Conservation (phyloP, 1,284 basidiomycete genomes). For the Trichosporon faecale region DNA sequence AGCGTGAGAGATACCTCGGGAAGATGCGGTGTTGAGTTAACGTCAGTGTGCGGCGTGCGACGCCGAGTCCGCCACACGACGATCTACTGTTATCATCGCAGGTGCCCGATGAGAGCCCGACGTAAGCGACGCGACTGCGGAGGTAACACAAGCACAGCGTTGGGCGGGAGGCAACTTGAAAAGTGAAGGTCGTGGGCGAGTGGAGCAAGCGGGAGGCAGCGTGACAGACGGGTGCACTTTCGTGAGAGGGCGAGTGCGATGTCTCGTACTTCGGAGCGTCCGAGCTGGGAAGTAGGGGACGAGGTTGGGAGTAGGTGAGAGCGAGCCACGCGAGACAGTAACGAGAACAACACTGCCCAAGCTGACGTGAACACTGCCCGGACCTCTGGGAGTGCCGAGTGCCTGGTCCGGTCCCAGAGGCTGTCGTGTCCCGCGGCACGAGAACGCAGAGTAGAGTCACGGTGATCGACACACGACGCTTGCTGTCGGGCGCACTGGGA, state of each 20-base stretch:
- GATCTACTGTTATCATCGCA: not conserved
- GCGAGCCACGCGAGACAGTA: not conserved
- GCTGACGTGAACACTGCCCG: not conserved
- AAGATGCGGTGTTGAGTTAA: not conserved
- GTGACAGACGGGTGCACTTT: not conserved
- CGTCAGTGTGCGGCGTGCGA: not conserved
- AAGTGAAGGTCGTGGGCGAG: not conserved
- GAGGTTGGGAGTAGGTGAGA: too few species aligned
- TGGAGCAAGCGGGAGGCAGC: not conserved
- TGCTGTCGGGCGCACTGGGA: not conserved
- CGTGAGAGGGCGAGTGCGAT: not conserved
- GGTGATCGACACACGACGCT: not conserved
- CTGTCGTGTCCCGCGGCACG: not conserved
- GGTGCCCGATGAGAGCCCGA: not conserved
- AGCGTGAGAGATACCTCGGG: slow-evolving; percentile 3
- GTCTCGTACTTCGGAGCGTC: not conserved
- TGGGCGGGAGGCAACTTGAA: too few species aligned
- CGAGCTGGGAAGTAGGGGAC: too few species aligned
- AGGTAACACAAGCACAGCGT: not conserved
- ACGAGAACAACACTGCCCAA: too few species aligned
- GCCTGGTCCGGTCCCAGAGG: not conserved
- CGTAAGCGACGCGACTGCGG: not conserved
- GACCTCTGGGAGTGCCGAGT: not conserved
- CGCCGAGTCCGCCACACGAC: not conserved
- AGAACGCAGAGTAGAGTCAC: not conserved